Conservation (phyloP, 1,284 basidiomycete genomes). For the Leccinum solheimii region DNA sequence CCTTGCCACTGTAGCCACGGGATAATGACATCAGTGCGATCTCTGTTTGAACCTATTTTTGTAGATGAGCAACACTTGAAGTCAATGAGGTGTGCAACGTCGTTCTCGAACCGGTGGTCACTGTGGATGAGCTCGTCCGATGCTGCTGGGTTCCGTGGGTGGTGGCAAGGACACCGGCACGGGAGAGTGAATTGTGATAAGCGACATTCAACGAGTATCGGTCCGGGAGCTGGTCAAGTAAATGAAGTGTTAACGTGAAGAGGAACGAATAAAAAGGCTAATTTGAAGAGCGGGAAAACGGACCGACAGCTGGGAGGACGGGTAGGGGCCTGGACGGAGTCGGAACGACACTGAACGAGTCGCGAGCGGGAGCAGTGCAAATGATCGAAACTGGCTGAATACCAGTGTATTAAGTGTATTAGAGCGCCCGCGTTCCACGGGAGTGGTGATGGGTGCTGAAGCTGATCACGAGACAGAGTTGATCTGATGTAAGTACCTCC, state of each 20-base stretch:
- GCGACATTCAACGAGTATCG: no score
- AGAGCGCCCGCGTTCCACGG: neutral
- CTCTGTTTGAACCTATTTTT: neutral
- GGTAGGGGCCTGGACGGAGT: neutral
- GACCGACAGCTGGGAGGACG: neutral
- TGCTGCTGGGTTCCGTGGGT: neutral
- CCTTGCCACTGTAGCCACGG: neutral
- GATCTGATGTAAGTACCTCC: neutral
- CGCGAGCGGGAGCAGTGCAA: neutral
- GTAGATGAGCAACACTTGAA: neutral
- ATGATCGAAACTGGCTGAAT: neutral
- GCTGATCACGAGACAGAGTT: neutral
- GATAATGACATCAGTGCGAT: neutral
- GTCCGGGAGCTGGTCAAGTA: neutral
- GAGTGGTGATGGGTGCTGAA: neutral
- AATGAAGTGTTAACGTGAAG: neutral
- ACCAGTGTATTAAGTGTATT: neutral
- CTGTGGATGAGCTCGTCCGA: neutral
- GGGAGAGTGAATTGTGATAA: no score
- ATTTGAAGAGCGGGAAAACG: neutral
- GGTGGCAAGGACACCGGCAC: no score
- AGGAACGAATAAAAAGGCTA: neutral
- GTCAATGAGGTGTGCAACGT: neutral
- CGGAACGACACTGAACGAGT: no score
- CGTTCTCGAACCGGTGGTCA: neutral